Conservation (phyloP, 495 filamentous ascomycete genomes). For the Bathelium albidoporum region DNA sequence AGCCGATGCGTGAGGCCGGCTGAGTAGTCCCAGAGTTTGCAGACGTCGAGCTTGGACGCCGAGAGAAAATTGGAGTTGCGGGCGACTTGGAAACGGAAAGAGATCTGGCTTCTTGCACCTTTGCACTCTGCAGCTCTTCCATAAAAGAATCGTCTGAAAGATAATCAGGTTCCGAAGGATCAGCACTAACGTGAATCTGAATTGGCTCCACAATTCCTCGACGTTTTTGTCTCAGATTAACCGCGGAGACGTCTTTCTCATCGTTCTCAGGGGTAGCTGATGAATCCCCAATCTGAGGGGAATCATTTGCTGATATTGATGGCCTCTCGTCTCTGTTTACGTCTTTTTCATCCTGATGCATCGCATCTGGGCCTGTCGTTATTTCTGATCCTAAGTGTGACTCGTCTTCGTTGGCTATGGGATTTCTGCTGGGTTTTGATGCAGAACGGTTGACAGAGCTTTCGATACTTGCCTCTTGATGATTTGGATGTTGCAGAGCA, state of each 20-base stretch:
- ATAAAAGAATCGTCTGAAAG: constrained; percentile 80
- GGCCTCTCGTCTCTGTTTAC: not conserved
- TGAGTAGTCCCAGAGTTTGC: not conserved
- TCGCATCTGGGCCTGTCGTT: not conserved
- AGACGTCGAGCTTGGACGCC: constrained; percentile 21
- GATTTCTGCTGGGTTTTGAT: not conserved
- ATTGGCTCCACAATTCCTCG: constrained; percentile 26
- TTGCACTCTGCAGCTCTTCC: constrained; percentile 77
- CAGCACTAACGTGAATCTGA: constrained; percentile 22
- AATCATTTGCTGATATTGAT: not conserved
- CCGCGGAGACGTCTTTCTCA: not conserved
- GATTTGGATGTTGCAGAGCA: not conserved
- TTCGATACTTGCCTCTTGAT: not conserved
- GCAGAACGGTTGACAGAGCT: not conserved
- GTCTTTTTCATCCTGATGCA: not conserved
- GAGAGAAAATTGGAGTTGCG: constrained; percentile 53
- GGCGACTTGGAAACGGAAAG: constrained; percentile 79
- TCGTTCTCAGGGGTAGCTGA: not conserved
- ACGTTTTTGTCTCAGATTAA: constrained; percentile 10
- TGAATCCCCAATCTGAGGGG: not conserved
- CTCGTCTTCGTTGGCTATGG: not conserved
- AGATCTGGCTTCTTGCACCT: constrained; percentile 71
- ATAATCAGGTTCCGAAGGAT: constrained; percentile 45
- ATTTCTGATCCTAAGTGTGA: not conserved
- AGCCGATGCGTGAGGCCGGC: not conserved